These are phyloP conservation scores for Aspergillus oerlinghausenensis DNA, from an alignment of 2,329 filamentous ascomycete species.

Conservation along the genomic window DNA sequence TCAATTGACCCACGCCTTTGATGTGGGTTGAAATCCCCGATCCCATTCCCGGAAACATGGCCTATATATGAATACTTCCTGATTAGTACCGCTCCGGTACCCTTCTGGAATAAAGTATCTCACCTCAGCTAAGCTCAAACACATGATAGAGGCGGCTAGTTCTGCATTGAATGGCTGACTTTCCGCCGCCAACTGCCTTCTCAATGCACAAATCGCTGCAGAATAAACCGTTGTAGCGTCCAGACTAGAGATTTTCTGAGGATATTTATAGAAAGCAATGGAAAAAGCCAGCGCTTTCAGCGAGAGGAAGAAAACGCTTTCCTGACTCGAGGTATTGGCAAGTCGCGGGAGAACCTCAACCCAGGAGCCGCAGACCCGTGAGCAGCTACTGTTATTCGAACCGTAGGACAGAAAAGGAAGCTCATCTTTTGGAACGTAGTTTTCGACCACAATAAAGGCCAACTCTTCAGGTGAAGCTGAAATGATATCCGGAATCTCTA, in stretches of 20 bases:
- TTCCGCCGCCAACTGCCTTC: slow-evolving; percentile 11
- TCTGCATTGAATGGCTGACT: slow-evolving; percentile 15
- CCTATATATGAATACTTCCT: slow-evolving; percentile 15
- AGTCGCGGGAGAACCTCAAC: slow-evolving; percentile 36
- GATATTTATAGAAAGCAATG: slow-evolving; percentile 20
- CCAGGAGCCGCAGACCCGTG: slow-evolving; percentile 40
- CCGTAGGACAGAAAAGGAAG: background rate
- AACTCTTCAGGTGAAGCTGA: background rate
- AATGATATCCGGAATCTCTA: background rate
- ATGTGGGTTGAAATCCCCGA: slow-evolving; percentile 28
- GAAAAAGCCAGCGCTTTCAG: slow-evolving; percentile 32
- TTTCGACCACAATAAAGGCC: slow-evolving; percentile 2
- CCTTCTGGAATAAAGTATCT: background rate
- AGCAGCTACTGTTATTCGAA: slow-evolving; percentile 2
- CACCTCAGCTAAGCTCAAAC: slow-evolving; percentile 29
- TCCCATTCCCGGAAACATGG: slow-evolving; percentile 30
- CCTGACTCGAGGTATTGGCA: slow-evolving; percentile 10
- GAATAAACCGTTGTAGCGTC: slow-evolving; percentile 26
- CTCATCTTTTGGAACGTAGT: slow-evolving; percentile 10
- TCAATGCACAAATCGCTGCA: slow-evolving; percentile 26
- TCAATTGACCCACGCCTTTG: slow-evolving; percentile 31
- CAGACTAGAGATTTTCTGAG: slow-evolving; percentile 16
- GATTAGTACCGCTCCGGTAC: too few species aligned
- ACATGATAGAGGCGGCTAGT: slow-evolving; percentile 34
- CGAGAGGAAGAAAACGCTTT: slow-evolving; percentile 23